phyloP scores from a whole-genome alignment of 768 basidiomycete genomes.

The Macrocybe gigantea region DNA sequence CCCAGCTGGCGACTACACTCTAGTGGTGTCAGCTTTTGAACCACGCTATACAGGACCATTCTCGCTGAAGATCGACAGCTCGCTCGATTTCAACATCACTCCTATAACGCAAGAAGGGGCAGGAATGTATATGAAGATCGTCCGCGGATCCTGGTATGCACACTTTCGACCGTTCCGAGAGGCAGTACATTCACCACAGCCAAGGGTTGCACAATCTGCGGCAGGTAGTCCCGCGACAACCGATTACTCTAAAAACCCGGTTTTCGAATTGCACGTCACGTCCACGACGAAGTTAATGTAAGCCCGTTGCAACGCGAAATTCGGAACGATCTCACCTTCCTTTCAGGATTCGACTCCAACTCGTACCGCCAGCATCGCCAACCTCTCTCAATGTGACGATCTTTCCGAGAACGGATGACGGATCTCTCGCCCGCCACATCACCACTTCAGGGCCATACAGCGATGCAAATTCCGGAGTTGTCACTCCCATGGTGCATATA shows the following conservation, averaged over 20 bases:
- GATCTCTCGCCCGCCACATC: slow-evolving; percentile 33
- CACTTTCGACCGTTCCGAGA: background rate
- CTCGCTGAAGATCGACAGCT: slow-evolving; percentile 57
- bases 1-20: slow-evolving; percentile 71
- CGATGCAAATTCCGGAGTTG: slow-evolving; percentile 69
- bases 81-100: slow-evolving; percentile 52
- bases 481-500: slow-evolving; percentile 45
- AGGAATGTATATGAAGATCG: slow-evolving; percentile 74
- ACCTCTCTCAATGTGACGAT: slow-evolving; percentile 58
- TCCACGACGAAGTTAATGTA: slow-evolving; percentile 54
- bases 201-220: slow-evolving; percentile 53
- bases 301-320: slow-evolving; percentile 11
- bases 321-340: background rate
- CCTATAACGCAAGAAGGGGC: slow-evolving; percentile 82
- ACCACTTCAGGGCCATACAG: slow-evolving; percentile 78
- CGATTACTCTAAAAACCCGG: slow-evolving; percentile 63
- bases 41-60: slow-evolving; percentile 64
- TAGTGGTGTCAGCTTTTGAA: slow-evolving; percentile 84
- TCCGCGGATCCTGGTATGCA: slow-evolving; percentile 71
- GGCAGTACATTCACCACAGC: background rate
- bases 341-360: slow-evolving; percentile 64
- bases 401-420: slow-evolving; percentile 31
- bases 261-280: slow-evolving; percentile 55
- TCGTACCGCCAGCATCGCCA: slow-evolving; percentile 36
- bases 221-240: slow-evolving; percentile 66